Percentiles rank a stretch among this genome's conserved stretches.
Conservation (phyloP, 2,329 filamentous ascomycete genomes). For the Xylaria sp. region DNA sequence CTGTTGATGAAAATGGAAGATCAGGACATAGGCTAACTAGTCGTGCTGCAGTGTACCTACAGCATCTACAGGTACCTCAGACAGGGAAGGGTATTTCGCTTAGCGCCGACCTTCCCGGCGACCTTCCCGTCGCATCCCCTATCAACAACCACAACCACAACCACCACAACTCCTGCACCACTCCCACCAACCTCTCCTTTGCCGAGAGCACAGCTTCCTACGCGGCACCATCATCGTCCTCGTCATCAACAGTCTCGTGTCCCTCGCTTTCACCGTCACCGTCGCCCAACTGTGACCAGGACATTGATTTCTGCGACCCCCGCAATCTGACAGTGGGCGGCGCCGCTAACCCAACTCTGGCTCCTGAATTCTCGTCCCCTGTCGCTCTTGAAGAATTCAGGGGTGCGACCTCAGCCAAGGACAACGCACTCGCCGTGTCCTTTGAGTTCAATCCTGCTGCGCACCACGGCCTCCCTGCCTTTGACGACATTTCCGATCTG, state of each 20-base stretch:
- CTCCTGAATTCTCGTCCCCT: slow-evolving; percentile 72
- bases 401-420: slow-evolving; percentile 61
- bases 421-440: slow-evolving; percentile 55
- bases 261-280: slow-evolving; percentile 90
- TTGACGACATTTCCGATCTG: slow-evolving; percentile 88
- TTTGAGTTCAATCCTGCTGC: slow-evolving; percentile 65
- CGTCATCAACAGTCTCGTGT: slow-evolving; percentile 67
- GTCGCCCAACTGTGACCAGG: slow-evolving; percentile 78
- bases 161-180: slow-evolving; percentile 50
- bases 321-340: slow-evolving; percentile 82
- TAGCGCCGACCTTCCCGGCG: slow-evolving; percentile 69
- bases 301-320: slow-evolving; percentile 90
- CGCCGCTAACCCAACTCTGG: slow-evolving; percentile 60
- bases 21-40: slow-evolving; percentile 41
- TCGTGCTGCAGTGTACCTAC: slow-evolving; percentile 47
- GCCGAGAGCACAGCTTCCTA: slow-evolving; percentile 26
- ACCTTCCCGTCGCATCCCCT: slow-evolving; percentile 72
- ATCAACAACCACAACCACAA: slow-evolving; percentile 50
- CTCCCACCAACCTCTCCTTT: slow-evolving; percentile 33
- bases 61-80: slow-evolving; percentile 53
- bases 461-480: slow-evolving; percentile 72
- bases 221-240: slow-evolving; percentile 18
- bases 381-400: slow-evolving; percentile 71
- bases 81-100: slow-evolving; percentile 66
- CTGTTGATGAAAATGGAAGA: slow-evolving; percentile 7